Evolutionary conservation across 2,329 filamentous ascomycete genomes (phyloP).

Genomic region (Pseudocercospora macadamiae): DNA sequence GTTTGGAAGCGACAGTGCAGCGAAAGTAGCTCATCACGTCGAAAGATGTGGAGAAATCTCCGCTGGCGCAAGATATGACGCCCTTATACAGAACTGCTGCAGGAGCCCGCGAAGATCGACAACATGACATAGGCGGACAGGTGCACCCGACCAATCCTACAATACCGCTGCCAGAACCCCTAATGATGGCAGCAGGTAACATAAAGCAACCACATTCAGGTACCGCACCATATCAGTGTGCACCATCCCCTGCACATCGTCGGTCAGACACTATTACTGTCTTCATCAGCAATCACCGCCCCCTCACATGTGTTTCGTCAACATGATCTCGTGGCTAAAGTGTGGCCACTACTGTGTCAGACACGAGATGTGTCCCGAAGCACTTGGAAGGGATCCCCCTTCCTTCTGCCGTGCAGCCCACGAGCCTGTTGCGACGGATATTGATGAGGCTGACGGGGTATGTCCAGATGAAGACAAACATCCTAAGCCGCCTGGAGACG

Average conservation of each 20-base stretch:
- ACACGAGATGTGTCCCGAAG: constrained; percentile 19
- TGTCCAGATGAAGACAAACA: constrained; percentile 26
- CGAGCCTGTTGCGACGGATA: constrained; percentile 23
- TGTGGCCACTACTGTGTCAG: constrained; percentile 23
- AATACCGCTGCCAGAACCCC: not conserved
- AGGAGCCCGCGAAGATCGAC: not conserved
- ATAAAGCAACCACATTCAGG: not conserved
- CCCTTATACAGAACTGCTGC: not conserved
- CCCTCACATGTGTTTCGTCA: constrained; percentile 18
- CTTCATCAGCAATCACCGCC: not conserved
- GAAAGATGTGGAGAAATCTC: not conserved
- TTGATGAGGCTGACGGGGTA: constrained; percentile 19
- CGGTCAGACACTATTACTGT: not conserved
- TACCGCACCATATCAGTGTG: not conserved
- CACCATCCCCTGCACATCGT: not conserved
- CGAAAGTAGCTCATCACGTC: not conserved
- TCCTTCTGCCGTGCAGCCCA: constrained; percentile 22
- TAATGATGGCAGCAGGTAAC: not conserved
- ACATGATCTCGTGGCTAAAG: constrained; percentile 23
- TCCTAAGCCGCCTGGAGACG: constrained; percentile 19
- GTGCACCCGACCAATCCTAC: not conserved
- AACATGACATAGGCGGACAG: not conserved
- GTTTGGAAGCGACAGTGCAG: too few relatives aligned
- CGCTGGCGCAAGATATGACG: not conserved
- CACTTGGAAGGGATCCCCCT: constrained; percentile 16